Conservation (phyloP, 345 rosid species). For the Nasturtium officinale region DNA sequence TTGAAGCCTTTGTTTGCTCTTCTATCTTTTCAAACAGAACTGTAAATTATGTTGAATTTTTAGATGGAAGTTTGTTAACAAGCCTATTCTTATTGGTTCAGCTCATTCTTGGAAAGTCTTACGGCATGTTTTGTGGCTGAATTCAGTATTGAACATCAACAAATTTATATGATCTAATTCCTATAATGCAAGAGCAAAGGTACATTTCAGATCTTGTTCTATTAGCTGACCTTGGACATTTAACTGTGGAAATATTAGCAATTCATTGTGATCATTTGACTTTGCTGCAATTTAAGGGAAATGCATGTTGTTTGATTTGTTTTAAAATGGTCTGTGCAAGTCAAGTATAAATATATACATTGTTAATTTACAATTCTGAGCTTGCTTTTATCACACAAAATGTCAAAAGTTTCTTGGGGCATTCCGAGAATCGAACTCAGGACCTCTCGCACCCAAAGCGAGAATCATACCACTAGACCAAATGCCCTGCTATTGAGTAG, state of each 20-base stretch:
- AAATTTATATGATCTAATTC: not conserved
- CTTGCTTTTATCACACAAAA: not conserved
- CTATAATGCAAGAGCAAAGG: constrained; percentile 22
- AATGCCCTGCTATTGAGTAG: constrained; percentile 31
- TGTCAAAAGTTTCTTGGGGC: constrained; percentile 29
- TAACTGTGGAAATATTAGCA: constrained; percentile 13
- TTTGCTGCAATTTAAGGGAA: not conserved
- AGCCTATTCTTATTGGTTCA: not conserved
- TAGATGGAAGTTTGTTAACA: not conserved
- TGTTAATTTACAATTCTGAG: not conserved
- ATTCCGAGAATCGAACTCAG: constrained; percentile 69
- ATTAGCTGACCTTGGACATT: not conserved
- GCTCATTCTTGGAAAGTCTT: constrained; percentile 14
- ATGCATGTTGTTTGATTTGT: constrained; percentile 13
- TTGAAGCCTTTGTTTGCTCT: not conserved
- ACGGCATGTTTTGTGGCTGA: not conserved
- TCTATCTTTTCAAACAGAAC: not conserved
- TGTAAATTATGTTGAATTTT: not conserved
- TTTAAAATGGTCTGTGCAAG: not conserved
- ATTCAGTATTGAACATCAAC: constrained; percentile 12
- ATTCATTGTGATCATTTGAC: constrained; percentile 11
- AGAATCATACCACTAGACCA: constrained; percentile 28
- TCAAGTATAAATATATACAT: not conserved
- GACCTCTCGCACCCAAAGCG: constrained; percentile 56
- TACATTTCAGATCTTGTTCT: constrained; percentile 20